Conservation (phyloP, 1,284 basidiomycete genomes). For the Apiotrichum akiyoshidainum region DNA sequence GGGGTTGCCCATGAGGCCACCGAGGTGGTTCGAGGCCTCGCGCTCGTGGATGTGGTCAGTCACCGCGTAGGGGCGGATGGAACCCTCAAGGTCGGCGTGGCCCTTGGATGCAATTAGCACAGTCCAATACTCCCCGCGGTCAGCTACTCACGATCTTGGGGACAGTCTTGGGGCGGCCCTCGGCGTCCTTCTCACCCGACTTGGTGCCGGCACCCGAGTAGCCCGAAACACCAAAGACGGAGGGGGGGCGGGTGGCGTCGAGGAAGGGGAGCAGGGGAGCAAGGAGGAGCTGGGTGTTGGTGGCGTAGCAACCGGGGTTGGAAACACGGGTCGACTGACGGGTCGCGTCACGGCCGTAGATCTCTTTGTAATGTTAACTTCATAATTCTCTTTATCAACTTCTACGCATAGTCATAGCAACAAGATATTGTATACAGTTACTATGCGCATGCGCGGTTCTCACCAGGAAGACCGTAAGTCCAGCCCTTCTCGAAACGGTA, state of each 20-base stretch:
- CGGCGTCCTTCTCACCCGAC: conserved; percentile 59
- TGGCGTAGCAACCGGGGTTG: conserved; percentile 97
- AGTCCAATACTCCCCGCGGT: too few relatives aligned
- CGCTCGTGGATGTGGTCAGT: conserved; percentile 99
- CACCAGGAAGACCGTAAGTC: conserved; percentile 99
- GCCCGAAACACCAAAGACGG: conserved; percentile 88
- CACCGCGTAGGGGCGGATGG: conserved; percentile 77
- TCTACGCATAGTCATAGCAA: background rate
- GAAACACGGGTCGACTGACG: conserved; percentile 77
- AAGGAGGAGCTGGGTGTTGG: conserved; percentile 84
- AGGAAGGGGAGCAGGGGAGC: conserved; percentile 80
- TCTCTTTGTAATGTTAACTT: conserved; percentile 55
- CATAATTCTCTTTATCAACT: conserved; percentile 14
- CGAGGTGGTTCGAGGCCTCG: conserved; percentile 81
- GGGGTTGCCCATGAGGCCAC: conserved; percentile 55
- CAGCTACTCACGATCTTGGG: conserved; percentile 66
- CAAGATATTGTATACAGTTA: too few relatives aligned
- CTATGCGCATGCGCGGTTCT: too few relatives aligned
- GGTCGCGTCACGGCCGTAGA: conserved; percentile 75
- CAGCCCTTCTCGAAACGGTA: conserved; percentile 91
- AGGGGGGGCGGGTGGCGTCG: conserved; percentile 65
- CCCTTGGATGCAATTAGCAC: conserved; percentile 30
- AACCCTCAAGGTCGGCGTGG: conserved; percentile 69
- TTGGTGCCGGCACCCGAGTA: conserved; percentile 94
- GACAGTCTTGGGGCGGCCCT: conserved; percentile 68